Evolutionary conservation across 306 rosid species (phyloP).

Genomic region (Begonia masoniana): DNA sequence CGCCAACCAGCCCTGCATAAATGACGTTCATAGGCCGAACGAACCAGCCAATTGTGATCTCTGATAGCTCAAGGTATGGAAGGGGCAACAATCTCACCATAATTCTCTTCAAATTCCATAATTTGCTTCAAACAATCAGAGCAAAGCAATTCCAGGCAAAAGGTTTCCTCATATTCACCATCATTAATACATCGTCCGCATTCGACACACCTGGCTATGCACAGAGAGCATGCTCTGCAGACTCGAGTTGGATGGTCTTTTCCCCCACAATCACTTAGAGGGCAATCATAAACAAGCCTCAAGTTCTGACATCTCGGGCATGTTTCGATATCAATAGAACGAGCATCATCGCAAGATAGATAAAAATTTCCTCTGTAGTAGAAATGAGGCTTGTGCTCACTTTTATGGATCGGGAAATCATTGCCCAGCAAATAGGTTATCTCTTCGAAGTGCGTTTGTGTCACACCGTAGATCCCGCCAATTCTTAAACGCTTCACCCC

Average conservation of each 20-base stretch:
- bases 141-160: conserved; percentile 35
- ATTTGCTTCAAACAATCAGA: conserved; percentile 30
- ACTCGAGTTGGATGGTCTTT: conserved; percentile 22
- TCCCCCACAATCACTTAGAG: conserved; percentile 33
- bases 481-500: conserved; percentile 69
- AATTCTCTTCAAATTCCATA: conserved; percentile 15
- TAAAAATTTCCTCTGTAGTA: conserved; percentile 19
- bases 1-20: no score
- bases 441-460: conserved; percentile 56
- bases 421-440: conserved; percentile 49
- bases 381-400: conserved; percentile 28
- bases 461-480: conserved; percentile 76
- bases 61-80: no score
- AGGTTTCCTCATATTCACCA: conserved; percentile 33
- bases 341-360: conserved; percentile 24
- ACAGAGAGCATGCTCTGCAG: conserved; percentile 44
- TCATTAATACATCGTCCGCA: conserved; percentile 46
- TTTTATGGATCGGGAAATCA: conserved; percentile 34
- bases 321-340: conserved; percentile 38
- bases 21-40: no score
- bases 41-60: no score
- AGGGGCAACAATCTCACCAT: conserved; percentile 7
- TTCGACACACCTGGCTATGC: conserved; percentile 31
- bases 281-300: conserved; percentile 48
- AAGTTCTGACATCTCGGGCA: conserved; percentile 43